Evolutionary conservation across 306 rosid genomes (phyloP).

Genomic region (Sechiopsis laciniata): DNA sequence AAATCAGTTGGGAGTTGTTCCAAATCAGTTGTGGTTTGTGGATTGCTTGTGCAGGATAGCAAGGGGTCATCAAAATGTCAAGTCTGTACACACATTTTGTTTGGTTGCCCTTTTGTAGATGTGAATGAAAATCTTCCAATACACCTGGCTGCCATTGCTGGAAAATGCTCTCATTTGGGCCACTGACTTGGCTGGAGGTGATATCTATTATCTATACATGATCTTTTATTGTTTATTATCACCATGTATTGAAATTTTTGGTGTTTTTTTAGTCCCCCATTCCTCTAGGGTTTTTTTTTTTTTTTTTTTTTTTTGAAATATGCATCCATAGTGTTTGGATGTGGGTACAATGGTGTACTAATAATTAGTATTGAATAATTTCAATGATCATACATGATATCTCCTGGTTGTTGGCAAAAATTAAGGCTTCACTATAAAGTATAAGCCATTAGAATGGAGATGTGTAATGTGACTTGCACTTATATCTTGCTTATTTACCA

Average conservation of each 20-base stretch:
- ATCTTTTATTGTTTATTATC: neutral
- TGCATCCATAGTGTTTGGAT: neutral
- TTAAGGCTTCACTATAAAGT: too few species aligned
- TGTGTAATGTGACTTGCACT: too few species aligned
- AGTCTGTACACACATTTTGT: conserved; percentile 31
- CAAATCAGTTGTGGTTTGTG: conserved; percentile 25
- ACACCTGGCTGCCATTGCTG: conserved; percentile 57
- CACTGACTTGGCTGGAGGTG: conserved; percentile 78
- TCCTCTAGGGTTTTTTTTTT: neutral
- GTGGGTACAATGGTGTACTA: neutral
- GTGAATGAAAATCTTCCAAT: conserved; percentile 38
- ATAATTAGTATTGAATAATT: neutral
- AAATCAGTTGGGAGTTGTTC: conserved; percentile 30
- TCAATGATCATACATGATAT: neutral
- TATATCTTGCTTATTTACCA: too few species aligned
- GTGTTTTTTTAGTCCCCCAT: neutral
- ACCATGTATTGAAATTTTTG: neutral
- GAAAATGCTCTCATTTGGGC: conserved; percentile 46
- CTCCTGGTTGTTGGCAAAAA: too few species aligned
- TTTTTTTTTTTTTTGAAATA: neutral
- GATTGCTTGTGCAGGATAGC: conserved; percentile 40
- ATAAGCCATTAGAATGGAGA: too few species aligned
- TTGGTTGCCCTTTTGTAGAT: conserved; percentile 33
- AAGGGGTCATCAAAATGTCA: conserved; percentile 37
- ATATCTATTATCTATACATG: conserved; percentile 32